A percentile compares a stretch with the other conserved stretches of the same genome.
These are phyloP conservation scores for Coemansia reversa DNA, from an alignment of 192 early-diverging fungal species.

Conservation along the genomic window DNA sequence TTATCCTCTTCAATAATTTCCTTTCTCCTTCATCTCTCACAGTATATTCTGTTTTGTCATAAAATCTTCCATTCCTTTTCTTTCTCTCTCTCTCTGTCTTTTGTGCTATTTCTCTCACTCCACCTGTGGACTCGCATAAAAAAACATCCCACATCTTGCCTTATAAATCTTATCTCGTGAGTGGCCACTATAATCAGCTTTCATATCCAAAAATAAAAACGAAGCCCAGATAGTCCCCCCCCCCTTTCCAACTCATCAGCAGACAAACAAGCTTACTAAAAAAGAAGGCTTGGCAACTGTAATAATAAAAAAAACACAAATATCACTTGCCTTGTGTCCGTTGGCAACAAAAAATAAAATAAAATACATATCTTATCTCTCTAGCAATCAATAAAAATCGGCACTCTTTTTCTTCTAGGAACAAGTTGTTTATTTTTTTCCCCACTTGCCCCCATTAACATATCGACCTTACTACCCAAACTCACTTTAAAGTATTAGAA, in stretches of 20 bases:
- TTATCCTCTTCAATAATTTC: background rate
- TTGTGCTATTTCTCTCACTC: background rate
- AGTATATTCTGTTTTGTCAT: background rate
- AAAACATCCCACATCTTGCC: background rate
- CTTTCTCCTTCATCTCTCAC: background rate
- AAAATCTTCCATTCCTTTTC: background rate
- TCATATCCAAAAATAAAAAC: conserved; percentile 6
- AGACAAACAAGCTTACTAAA: background rate
- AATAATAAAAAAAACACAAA: background rate
- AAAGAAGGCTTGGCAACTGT: background rate
- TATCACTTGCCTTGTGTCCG: background rate
- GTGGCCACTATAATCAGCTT: background rate
- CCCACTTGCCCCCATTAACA: background rate
- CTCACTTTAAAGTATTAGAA: background rate
- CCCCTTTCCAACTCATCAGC: background rate
- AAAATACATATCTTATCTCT: background rate
- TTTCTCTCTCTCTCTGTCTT: background rate
- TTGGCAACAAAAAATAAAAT: background rate
- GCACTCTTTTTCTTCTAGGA: background rate
- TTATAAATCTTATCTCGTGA: background rate
- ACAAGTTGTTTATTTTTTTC: background rate
- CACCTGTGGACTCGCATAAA: background rate
- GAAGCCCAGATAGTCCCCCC: background rate
- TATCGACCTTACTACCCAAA: background rate
- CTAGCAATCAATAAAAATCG: background rate